These are phyloP conservation scores for Ceratobasidium sp. DNA, from an alignment of 1,284 basidiomycete species.

Conservation along the genomic window DNA sequence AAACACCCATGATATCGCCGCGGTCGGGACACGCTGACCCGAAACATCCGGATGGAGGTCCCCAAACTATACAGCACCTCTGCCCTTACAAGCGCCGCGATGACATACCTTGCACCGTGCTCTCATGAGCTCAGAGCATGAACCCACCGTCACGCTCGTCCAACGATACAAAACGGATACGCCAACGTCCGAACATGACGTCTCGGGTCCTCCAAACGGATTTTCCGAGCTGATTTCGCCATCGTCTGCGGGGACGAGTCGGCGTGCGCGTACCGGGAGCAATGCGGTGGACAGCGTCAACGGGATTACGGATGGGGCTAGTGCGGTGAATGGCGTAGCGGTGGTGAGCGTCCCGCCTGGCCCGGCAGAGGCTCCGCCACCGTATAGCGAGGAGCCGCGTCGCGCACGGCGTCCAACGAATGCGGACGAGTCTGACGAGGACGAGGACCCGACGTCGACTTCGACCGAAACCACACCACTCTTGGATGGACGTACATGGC, in stretches of 20 bases:
- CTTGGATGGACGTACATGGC: constrained; percentile 5
- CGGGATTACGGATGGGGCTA: neutral
- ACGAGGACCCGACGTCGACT: constrained; percentile 22
- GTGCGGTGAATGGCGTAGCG: neutral
- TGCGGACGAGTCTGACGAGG: constrained; percentile 16
- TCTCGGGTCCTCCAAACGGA: constrained; percentile 20
- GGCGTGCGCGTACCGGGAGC: neutral
- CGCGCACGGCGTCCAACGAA: constrained; percentile 24
- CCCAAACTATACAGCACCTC: constrained; percentile 6
- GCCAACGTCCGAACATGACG: neutral
- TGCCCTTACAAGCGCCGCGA: neutral
- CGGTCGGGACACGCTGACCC: too few species aligned
- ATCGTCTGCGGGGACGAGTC: neutral
- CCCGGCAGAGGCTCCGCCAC: constrained; percentile 25
- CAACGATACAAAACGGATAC: constrained; percentile 41
- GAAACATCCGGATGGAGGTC: neutral
- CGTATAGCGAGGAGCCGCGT: constrained; percentile 39
- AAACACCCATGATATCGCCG: neutral
- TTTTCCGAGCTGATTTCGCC: neutral
- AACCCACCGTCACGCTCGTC: neutral
- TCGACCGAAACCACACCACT: constrained; percentile 19
- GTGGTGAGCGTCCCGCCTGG: neutral
- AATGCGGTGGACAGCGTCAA: neutral
- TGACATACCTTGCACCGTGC: constrained; percentile 15
- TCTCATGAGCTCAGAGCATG: constrained; percentile 44